Percentiles rank a stretch among this genome's conserved stretches.
These are phyloP conservation scores for Saccharomyces pastorianus DNA, from an alignment of 1,139 yeast species.

Conservation along the genomic window DNA sequence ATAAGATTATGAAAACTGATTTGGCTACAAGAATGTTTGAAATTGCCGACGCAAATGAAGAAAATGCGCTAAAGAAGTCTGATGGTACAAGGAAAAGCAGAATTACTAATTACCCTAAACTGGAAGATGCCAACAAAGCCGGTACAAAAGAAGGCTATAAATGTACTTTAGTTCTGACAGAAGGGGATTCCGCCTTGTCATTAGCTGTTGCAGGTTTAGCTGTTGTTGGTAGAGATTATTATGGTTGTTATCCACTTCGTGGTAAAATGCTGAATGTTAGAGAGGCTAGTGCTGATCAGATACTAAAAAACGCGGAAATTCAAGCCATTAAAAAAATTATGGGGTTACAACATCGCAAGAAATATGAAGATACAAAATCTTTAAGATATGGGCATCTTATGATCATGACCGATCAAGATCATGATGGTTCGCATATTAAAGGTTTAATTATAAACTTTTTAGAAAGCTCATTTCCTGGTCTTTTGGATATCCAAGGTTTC, in stretches of 20 bases:
- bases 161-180: conserved; percentile 89
- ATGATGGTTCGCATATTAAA: conserved; percentile 97
- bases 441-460: conserved; percentile 90
- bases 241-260: conserved; percentile 91
- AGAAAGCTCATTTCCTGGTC: conserved; percentile 91
- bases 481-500: conserved; percentile 85
- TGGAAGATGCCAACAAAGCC: conserved; percentile 94
- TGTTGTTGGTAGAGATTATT: conserved; percentile 90
- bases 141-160: conserved; percentile 89
- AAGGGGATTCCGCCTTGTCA: conserved; percentile 94
- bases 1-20: conserved; percentile 66
- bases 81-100: conserved; percentile 83
- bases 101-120: conserved; percentile 80
- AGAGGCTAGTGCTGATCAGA: conserved; percentile 92
- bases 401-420: conserved; percentile 99
- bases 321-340: conserved; percentile 92
- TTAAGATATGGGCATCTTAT: conserved; percentile 92
- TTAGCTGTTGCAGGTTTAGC: conserved; percentile 91
- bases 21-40: conserved; percentile 75
- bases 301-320: conserved; percentile 86
- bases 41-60: conserved; percentile 81
- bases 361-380: conserved; percentile 62
- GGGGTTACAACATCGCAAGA: conserved; percentile 90
- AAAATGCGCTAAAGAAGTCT: conserved; percentile 78
- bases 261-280: conserved; percentile 94